Evolutionary conservation across 306 rosid species (phyloP), one percentile per base, ranked within the genome.

Genomic region (Quercus parvula): DNA sequence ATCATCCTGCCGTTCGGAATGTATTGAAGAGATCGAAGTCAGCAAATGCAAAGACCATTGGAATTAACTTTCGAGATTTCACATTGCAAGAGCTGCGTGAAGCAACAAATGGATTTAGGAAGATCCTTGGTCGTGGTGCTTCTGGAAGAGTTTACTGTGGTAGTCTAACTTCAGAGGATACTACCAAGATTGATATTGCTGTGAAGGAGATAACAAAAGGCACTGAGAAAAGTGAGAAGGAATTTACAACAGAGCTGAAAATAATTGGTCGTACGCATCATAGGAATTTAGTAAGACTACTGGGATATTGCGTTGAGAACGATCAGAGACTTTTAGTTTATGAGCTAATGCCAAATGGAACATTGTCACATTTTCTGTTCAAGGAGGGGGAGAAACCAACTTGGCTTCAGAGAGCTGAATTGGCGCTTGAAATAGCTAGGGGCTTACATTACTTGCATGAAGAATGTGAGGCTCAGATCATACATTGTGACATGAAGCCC

Each of bases 401-500:
- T 22, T 22, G 24, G 24, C 24, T 22, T 22, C 24, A 22, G 24
- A 22, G 24, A 22, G 24, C 24, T 22, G 24, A 22, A 22, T 22
- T 22, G 24, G 24, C 24, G 24, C 24, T 22, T 22, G 24, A 22
- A 22, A 22, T 22, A 22, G 24, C 24, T 22, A 22, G 24, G 24
- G 24, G 24, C 24, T 22, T 22, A 22, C 24, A 22, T 22, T 22
- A 22, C 24, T 22, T 22, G 83, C 81, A 85, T 10, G 83, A 81
- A 49, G 85, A 75, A 66, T 81, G 85, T 71, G 80, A 81, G 66
- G 74, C 81, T 10, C 78, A 78, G 19, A 75, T 85, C 81, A 85
- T 85, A 77, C 85, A 85, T 62, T 85, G 85, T 41, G 88, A 85
- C 56, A 85, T 81, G 58, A 85, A 85, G 61, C 83, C 88, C 1